These are phyloP conservation scores for Pugionium dolabratum DNA, from an alignment of 345 rosid species.

Conservation along the genomic window DNA sequence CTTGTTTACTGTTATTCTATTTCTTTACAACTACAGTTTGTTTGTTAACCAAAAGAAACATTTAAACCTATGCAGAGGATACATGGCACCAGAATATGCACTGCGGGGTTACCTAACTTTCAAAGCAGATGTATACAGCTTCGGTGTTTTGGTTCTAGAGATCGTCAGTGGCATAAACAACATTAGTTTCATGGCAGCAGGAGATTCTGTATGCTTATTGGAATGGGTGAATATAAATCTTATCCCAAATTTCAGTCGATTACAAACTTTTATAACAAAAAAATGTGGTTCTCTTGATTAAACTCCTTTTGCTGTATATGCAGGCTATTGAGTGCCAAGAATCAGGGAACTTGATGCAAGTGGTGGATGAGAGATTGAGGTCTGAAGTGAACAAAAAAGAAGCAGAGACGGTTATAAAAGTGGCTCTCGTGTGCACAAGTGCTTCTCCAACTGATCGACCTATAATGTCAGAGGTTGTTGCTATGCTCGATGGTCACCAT, in stretches of 20 bases:
- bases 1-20: neutral
- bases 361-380: conserved; percentile 50
- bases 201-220: conserved; percentile 48
- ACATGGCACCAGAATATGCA: conserved; percentile 76
- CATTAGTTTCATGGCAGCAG: conserved; percentile 46
- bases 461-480: conserved; percentile 59
- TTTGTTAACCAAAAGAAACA: conserved; percentile 25
- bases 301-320: neutral
- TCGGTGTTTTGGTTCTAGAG: conserved; percentile 59
- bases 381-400: conserved; percentile 46
- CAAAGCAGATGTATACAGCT: conserved; percentile 72
- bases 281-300: neutral
- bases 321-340: conserved; percentile 52
- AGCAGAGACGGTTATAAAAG: conserved; percentile 47
- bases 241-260: neutral
- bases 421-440: conserved; percentile 54
- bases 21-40: conserved; percentile 3
- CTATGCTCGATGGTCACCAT: conserved; percentile 52
- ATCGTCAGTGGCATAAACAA: conserved; percentile 55
- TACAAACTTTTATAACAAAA: neutral
- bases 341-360: conserved; percentile 43
- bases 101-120: conserved; percentile 58
- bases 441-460: conserved; percentile 56
- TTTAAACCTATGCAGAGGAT: conserved; percentile 42
- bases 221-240: conserved; percentile 50